Conservation (phyloP, 169 alveolate species). For the Amoebophrya sp. region DNA sequence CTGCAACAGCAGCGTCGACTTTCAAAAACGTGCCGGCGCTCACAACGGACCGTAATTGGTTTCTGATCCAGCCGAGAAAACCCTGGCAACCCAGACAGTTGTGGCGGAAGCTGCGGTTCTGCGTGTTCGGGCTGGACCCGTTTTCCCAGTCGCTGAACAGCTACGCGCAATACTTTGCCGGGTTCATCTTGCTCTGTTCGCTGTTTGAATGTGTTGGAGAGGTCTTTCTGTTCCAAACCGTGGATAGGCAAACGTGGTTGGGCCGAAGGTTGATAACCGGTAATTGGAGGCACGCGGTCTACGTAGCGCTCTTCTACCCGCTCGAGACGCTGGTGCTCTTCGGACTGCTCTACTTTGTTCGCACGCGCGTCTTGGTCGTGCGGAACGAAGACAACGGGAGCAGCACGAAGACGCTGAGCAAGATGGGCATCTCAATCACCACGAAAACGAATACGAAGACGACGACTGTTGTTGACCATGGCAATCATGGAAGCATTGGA, state of each 20-base stretch:
- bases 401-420: too few species aligned
- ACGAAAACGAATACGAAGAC: too few species aligned
- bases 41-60: background rate
- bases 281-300: background rate
- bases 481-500: too few species aligned
- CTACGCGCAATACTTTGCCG: background rate
- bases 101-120: conserved; percentile 6
- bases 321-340: background rate
- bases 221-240: background rate
- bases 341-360: background rate
- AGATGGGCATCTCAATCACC: too few species aligned
- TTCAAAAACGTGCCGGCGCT: too few species aligned
- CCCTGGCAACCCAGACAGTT: background rate
- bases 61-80: background rate
- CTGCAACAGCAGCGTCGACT: too few species aligned
- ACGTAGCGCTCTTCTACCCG: background rate
- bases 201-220: background rate
- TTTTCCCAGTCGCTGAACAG: background rate
- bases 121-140: conserved; percentile 20
- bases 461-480: too few species aligned
- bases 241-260: background rate
- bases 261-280: background rate
- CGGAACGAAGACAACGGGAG: too few species aligned
- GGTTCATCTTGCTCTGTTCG: background rate
- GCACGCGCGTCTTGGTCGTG: background rate